Conservation (phyloP, 805 yeast species). For the Candida andamanensis region DNA sequence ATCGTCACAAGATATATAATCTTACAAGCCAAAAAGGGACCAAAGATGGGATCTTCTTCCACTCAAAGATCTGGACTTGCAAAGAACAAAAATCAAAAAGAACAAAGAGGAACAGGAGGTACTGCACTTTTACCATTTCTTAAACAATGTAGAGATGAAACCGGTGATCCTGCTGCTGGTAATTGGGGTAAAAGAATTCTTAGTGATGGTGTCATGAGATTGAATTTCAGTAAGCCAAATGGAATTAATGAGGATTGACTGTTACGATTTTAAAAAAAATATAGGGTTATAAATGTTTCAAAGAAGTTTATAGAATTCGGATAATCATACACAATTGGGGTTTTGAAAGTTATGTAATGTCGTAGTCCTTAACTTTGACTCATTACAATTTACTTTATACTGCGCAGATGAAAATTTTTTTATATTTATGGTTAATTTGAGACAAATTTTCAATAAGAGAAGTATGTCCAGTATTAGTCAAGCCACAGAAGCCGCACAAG, state of each 20-base stretch:
- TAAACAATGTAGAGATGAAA: conserved; percentile 94
- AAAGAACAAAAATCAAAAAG: conserved; percentile 42
- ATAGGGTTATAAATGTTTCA: background rate
- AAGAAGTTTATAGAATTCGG: background rate
- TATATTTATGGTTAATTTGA: conserved; percentile 2
- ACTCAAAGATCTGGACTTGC: conserved; percentile 67
- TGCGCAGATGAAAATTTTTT: conserved; percentile 8
- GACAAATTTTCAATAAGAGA: conserved; percentile 2
- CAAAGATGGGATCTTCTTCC: conserved; percentile 48
- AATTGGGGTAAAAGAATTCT: conserved; percentile 79
- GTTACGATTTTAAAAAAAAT: no score
- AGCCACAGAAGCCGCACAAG: conserved; percentile 2
- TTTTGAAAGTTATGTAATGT: no score
- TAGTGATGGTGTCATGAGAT: conserved; percentile 48
- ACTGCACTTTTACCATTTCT: conserved; percentile 86
- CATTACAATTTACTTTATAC: no score
- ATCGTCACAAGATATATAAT: conserved; percentile 85
- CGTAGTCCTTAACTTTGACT: background rate
- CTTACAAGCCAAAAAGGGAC: conserved; percentile 62
- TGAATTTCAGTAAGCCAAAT: conserved; percentile 35
- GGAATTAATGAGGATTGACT: conserved; percentile 35
- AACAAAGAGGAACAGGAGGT: conserved; percentile 87
- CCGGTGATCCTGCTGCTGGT: conserved; percentile 91
- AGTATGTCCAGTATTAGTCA: conserved; percentile 3
- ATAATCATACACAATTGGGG: no score